A percentile compares a stretch with the other conserved stretches of the same genome.
Conservation (phyloP, 169 alveolate species). For the Plasmodium cynomolgi region DNA sequence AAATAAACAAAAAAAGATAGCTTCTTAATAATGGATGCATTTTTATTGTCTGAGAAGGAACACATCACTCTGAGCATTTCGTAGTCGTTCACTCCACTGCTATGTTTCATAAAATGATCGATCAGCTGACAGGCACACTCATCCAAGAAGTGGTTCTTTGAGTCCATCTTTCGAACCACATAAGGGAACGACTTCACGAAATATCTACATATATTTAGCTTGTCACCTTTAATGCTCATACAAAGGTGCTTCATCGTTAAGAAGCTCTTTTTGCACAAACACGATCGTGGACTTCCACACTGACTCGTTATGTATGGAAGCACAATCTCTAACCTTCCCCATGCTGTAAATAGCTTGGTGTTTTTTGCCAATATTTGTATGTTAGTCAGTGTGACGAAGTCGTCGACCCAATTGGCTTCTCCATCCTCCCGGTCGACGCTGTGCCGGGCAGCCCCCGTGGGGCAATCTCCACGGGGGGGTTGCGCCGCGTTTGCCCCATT, state of each 20-base stretch:
- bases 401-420: constrained; percentile 32
- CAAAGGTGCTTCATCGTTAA: constrained; percentile 58
- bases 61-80: constrained; percentile 66
- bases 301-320: constrained; percentile 30
- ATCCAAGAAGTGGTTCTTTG: constrained; percentile 45
- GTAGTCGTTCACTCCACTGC: constrained; percentile 32
- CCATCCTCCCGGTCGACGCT: background rate
- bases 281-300: constrained; percentile 39
- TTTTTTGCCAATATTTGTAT: constrained; percentile 34
- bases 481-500: background rate
- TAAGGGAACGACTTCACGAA: constrained; percentile 29
- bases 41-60: constrained; percentile 29
- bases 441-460: background rate
- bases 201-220: constrained; percentile 10
- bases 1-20: constrained; percentile 46
- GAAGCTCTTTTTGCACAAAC: constrained; percentile 60
- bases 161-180: constrained; percentile 33
- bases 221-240: constrained; percentile 16
- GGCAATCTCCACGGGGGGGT: background rate
- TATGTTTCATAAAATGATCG: constrained; percentile 25
- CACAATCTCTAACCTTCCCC: constrained; percentile 22
- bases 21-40: constrained; percentile 39
- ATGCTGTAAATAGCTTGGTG: background rate
- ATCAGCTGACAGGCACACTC: constrained; percentile 47
- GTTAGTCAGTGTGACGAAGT: constrained; percentile 25